Percentiles rank a stretch among this genome's conserved stretches.
phyloP scores from a whole-genome alignment of 2,329 filamentous ascomycete genomes.

The Rhinocladiella similis region DNA sequence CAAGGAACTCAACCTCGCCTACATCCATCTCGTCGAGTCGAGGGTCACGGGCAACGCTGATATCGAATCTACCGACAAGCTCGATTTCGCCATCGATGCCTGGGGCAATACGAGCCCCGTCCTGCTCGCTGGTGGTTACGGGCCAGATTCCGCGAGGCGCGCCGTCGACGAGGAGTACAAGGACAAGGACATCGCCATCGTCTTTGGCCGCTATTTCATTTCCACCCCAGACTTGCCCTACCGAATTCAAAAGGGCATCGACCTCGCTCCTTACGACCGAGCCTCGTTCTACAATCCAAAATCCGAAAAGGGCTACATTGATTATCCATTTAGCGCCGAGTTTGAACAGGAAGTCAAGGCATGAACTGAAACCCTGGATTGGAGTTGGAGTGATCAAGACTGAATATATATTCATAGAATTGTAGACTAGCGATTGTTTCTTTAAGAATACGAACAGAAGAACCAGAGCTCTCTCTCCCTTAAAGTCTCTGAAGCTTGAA shows the following conservation, averaged over 20 bases:
- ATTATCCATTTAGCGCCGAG: constrained; percentile 15
- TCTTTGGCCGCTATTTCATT: constrained; percentile 51
- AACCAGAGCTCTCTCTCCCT: not conserved
- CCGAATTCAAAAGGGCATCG: constrained; percentile 40
- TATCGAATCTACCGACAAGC: constrained; percentile 33
- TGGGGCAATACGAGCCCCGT: constrained; percentile 57
- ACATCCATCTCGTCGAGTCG: constrained; percentile 59
- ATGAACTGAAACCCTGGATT: not conserved
- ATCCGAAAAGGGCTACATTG: constrained; percentile 17
- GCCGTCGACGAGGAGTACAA: constrained; percentile 46
- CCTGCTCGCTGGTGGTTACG: constrained; percentile 57
- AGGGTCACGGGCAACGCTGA: constrained; percentile 43
- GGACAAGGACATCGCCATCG: constrained; percentile 47
- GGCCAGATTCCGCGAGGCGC: constrained; percentile 52
- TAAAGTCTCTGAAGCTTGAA: not conserved
- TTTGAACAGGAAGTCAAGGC: constrained; percentile 6
- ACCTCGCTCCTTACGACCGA: constrained; percentile 17
- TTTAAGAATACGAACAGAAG: not conserved
- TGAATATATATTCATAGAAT: not conserved
- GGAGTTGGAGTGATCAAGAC: too few species aligned
- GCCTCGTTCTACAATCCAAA: constrained; percentile 20
- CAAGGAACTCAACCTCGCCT: constrained; percentile 54
- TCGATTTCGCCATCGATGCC: constrained; percentile 24
- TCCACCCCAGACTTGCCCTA: constrained; percentile 52
- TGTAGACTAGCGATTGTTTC: not conserved